Conservation (phyloP, 306 rosid species). For the Quercus aquifolioides region DNA sequence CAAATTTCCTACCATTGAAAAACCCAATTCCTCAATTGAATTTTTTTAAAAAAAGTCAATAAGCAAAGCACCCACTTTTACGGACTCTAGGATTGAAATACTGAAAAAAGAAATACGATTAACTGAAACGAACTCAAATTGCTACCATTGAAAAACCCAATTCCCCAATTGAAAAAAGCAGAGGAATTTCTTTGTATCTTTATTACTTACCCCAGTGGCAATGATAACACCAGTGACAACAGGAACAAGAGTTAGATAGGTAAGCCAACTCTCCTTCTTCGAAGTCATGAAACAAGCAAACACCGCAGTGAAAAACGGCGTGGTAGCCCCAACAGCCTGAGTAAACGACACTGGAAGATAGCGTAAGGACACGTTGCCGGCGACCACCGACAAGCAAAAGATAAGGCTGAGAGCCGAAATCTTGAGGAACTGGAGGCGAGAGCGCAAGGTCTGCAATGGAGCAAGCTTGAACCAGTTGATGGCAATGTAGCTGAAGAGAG, state of each 20-base stretch:
- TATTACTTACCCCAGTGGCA: constrained; percentile 83
- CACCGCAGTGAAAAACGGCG: constrained; percentile 94
- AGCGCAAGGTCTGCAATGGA: constrained; percentile 90
- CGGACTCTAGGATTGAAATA: no score
- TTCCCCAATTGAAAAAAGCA: background rate
- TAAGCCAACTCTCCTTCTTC: constrained; percentile 92
- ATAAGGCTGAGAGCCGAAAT: constrained; percentile 78
- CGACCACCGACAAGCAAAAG: constrained; percentile 91
- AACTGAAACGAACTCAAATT: no score
- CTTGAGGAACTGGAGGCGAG: constrained; percentile 84
- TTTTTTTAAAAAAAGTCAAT: no score
- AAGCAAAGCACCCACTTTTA: no score
- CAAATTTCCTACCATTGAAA: no score
- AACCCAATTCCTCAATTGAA: background rate
- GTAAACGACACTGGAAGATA: constrained; percentile 89
- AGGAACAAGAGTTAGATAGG: constrained; percentile 84
- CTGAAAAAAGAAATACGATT: no score
- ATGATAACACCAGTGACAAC: constrained; percentile 93
- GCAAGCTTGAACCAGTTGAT: constrained; percentile 95
- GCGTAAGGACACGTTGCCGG: constrained; percentile 85
- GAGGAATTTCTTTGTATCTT: background rate
- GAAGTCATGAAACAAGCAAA: constrained; percentile 85
- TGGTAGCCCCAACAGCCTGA: constrained; percentile 95
- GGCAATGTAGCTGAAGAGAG: constrained; percentile 84
- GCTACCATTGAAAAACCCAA: no score